A percentile compares a stretch with the other conserved stretches of the same genome.
Conservation (phyloP, 2,329 filamentous ascomycete species). For the Alternaria angustiovoidea region DNA sequence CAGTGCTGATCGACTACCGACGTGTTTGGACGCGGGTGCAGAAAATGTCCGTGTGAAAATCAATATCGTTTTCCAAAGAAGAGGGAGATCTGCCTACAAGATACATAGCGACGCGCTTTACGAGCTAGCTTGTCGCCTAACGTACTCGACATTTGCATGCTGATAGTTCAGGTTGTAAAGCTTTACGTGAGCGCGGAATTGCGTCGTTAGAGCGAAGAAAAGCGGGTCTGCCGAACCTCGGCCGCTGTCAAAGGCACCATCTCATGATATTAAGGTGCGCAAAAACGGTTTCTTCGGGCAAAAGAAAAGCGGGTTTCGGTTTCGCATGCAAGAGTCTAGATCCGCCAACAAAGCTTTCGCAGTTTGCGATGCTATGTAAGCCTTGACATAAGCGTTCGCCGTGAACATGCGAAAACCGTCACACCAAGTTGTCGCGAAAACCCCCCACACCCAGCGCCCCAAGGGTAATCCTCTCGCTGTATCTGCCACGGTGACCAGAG, state of each 20-base stretch:
- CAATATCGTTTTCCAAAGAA: neutral
- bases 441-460: too few relatives aligned
- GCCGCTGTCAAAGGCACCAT: neutral
- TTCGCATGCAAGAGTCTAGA: neutral
- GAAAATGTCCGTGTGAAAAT: neutral
- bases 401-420: neutral
- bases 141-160: neutral
- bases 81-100: neutral
- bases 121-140: neutral
- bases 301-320: neutral
- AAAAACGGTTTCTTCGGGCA: neutral
- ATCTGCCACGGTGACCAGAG: neutral
- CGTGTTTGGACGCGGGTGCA: neutral
- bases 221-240: slow-evolving; percentile 14
- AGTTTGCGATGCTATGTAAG: neutral
- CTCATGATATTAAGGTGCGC: neutral
- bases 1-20: neutral
- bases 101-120: neutral
- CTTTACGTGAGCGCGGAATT: slow-evolving; percentile 25
- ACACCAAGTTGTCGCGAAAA: neutral
- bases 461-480: neutral
- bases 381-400: neutral
- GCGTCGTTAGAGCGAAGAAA: slow-evolving; percentile 1
- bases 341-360: neutral
- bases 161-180: neutral